Evolutionary conservation across 106 monocot genomes (phyloP).

Genomic region (Vanilla planifolia): DNA sequence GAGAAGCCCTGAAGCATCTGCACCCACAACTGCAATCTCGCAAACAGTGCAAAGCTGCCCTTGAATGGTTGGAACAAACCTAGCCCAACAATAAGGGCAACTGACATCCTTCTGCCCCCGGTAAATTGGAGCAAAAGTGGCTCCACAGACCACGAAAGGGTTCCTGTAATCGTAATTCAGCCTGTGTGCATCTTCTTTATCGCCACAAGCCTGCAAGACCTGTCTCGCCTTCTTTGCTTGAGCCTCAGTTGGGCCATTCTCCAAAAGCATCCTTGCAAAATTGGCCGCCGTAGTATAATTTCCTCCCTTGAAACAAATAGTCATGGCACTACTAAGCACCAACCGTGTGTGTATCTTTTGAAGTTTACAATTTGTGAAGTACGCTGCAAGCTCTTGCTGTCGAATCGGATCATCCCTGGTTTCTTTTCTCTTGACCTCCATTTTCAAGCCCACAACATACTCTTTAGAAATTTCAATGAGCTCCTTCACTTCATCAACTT

Average conservation of each 20-base stretch:
- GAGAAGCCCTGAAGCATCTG: constrained; percentile 55
- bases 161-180: constrained; percentile 60
- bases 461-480: constrained; percentile 41
- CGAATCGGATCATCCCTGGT: constrained; percentile 27
- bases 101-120: constrained; percentile 56
- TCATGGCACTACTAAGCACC: constrained; percentile 50
- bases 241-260: constrained; percentile 35
- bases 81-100: constrained; percentile 42
- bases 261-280: constrained; percentile 54
- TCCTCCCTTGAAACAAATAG: constrained; percentile 42
- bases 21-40: constrained; percentile 52
- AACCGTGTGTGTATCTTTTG: constrained; percentile 44
- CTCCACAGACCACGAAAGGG: constrained; percentile 57
- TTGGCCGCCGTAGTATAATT: constrained; percentile 34
- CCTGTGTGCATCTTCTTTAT: constrained; percentile 31
- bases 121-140: constrained; percentile 54
- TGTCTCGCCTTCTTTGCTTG: constrained; percentile 39
- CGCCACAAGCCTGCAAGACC: constrained; percentile 40
- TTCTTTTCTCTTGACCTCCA: constrained; percentile 53
- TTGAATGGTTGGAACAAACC: constrained; percentile 33
- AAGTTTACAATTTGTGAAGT: constrained; percentile 63
- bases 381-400: constrained; percentile 61
- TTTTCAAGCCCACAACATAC: constrained; percentile 52
- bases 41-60: constrained; percentile 51
- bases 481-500: constrained; percentile 69